Evolutionary conservation across 2,329 filamentous ascomycete species (phyloP), one percentile per base, ranked within the genome.

Genomic region (Penicillium thymicola): DNA sequence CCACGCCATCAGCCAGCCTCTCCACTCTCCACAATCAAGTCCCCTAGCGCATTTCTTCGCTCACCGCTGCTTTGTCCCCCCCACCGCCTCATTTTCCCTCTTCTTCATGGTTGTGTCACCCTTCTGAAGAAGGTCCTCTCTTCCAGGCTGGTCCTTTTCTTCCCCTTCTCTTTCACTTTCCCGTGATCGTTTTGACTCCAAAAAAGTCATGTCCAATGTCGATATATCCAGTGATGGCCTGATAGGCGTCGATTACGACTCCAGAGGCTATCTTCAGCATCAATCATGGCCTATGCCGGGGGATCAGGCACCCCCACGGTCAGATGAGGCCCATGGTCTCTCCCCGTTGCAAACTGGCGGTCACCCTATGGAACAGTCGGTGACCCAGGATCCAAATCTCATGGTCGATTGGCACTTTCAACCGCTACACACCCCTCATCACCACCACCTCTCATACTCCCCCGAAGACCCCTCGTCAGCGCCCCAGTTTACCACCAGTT

Each of bases 401-500:
- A 74, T 79, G 68, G 68, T 75, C 46, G 76, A 78, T 61, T 79
- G 77, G 77, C 74, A 77, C 59, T 76, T 75, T 56, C 75, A 78
- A 59, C 72, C 74, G 28, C 63, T 75, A 57, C 73, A 75, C 61
- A 65, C 67, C 30, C 59, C 59, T 57, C 67, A 70, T 59, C 64
- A 70, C 30, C 61, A 61, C 56, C 71, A 76, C 53, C 66, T 74
- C 51, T 70, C 72, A 45, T 76, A 76, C 64, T 64, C 70, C 34
- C 61, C 73, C 42, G 84, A 83, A 66, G 84, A 87, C 60, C 77
- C 81, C 38, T 73, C 87, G 9, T 34, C 49, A 65, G 80, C 71
- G 50, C 68, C 73, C 68, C 84, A 82, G 68, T 78, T 81, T 58
- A 81, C 78, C 54, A 74, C 82, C 56, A 84, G 84, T 60, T 88